These are phyloP conservation scores for Hemileccinum impolitum DNA, from an alignment of 768 basidiomycete species.

Conservation along the genomic window DNA sequence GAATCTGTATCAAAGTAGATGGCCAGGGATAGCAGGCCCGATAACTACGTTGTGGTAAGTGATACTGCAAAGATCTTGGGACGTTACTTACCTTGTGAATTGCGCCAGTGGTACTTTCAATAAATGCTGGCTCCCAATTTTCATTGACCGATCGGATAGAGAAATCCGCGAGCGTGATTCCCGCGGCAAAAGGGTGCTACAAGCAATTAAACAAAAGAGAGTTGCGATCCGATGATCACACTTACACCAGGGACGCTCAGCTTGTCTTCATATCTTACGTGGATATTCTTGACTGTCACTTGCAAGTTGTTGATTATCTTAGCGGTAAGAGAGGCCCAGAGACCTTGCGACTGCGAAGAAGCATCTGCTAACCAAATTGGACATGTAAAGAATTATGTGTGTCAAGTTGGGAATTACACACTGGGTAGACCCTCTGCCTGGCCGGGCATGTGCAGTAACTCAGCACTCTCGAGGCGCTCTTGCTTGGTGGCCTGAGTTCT, in stretches of 20 bases:
- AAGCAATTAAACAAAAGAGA: background rate
- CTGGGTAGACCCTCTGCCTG: slow-evolving; percentile 52
- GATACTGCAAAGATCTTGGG: background rate
- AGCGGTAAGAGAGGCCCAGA: slow-evolving; percentile 75
- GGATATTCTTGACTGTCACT: slow-evolving; percentile 92
- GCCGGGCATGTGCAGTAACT: slow-evolving; percentile 68
- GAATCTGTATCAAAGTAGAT: slow-evolving; percentile 96
- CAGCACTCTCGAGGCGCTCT: slow-evolving; percentile 86
- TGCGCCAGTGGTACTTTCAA: slow-evolving; percentile 80
- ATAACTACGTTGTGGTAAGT: slow-evolving; percentile 50
- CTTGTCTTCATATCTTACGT: slow-evolving; percentile 94
- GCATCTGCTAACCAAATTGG: slow-evolving; percentile 35
- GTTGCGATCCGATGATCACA: slow-evolving; percentile 6
- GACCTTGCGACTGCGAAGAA: slow-evolving; percentile 75
- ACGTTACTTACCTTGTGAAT: slow-evolving; percentile 73
- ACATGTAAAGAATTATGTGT: background rate
- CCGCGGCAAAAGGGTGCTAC: slow-evolving; percentile 93
- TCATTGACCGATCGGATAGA: slow-evolving; percentile 86
- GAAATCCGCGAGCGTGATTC: slow-evolving; percentile 84
- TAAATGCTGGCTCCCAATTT: slow-evolving; percentile 87
- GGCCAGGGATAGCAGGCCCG: slow-evolving; percentile 81
- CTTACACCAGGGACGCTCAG: slow-evolving; percentile 88
- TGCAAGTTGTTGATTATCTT: slow-evolving; percentile 97
- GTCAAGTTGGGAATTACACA: slow-evolving; percentile 20
- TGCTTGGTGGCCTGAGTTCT: slow-evolving; percentile 82